Evolutionary conservation across 371 early-diverging fungal genomes (phyloP).

Genomic region (Rhizopus arrhizus): DNA sequence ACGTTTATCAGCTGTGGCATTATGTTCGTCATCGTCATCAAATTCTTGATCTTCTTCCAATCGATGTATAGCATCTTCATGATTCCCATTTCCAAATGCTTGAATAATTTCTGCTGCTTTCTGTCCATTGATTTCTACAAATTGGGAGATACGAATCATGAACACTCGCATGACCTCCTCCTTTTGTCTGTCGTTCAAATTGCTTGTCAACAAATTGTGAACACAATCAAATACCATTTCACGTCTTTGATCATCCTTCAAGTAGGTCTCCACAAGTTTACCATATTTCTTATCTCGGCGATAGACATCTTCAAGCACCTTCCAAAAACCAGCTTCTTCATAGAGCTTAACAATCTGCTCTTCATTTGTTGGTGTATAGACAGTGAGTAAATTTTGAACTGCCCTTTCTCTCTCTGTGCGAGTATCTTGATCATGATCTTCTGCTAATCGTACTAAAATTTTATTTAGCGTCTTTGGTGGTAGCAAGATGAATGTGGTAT

Average conservation of each 20-base stretch:
- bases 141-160: conserved; percentile 63
- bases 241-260: conserved; percentile 66
- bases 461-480: conserved; percentile 62
- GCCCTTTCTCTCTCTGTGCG: conserved; percentile 71
- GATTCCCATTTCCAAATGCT: conserved; percentile 64
- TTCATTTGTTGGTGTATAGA: conserved; percentile 63
- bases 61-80: conserved; percentile 58
- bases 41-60: conserved; percentile 57
- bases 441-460: conserved; percentile 62
- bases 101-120: conserved; percentile 64
- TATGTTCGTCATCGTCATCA: conserved; percentile 49
- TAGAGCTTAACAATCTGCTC: conserved; percentile 60
- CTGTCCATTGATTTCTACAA: conserved; percentile 73
- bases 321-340: conserved; percentile 73
- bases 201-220: conserved; percentile 51
- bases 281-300: conserved; percentile 66
- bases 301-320: conserved; percentile 69
- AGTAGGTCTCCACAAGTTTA: conserved; percentile 65
- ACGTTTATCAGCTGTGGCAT: conserved; percentile 48
- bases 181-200: conserved; percentile 57
- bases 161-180: conserved; percentile 62
- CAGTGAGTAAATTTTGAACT: conserved; percentile 63
- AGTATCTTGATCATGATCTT: conserved; percentile 52
- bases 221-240: conserved; percentile 64
- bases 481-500: conserved; percentile 62